Evolutionary conservation across 768 basidiomycete species (phyloP), one percentile per base, ranked within the genome.

Genomic region (Gautieria morchelliformis): DNA sequence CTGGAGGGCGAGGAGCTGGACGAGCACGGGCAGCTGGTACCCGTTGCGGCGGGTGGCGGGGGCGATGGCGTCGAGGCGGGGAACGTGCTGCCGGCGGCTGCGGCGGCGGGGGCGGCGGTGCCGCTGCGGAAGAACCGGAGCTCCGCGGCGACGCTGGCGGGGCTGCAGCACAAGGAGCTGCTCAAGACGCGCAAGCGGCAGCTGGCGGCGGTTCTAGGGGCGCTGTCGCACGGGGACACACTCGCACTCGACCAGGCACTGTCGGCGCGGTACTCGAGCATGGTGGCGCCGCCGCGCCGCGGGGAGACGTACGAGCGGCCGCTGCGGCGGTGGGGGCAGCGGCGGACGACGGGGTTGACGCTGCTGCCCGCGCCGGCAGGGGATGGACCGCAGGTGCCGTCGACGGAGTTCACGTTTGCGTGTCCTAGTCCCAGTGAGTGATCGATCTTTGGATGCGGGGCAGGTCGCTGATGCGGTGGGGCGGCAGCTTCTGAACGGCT

Each of bases 161-260:
- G 85, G 14, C 67, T 88, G 65, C 82, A 83, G 71, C 82, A 84
- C 64, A 91, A 91, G 68, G 85, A 89, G 60, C 71, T 85, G 66
- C 73, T 89, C 62, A 83, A 77, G 68, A 75, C 71, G 56, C 73
- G 87, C 61, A 86, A 84, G 66, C 76, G 82, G 52, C 87, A 89
- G 70, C 73, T 92, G 44, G 81, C 81, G 14, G 78, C 81, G 3
- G 82, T 87, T 22, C 75, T 90, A 49, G 84, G 84, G 19, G 80
- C 82, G 24, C 67, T 85, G 54, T 80, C 85, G 9, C 76, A 79
- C 62, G 81, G 81, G 17, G 84, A 89, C 68, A 79, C 83, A 14
- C 74, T 89, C 44, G 86, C 87, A 37, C 72, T 91, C 30, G 89
- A 92, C 66, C 85, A 85, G 68, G 89, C 89, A 27, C 71, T 92